Percentiles rank a stretch among this genome's conserved stretches.
Evolutionary conservation across 768 basidiomycete genomes (phyloP).

Genomic region (Cubamyces lactineus): DNA sequence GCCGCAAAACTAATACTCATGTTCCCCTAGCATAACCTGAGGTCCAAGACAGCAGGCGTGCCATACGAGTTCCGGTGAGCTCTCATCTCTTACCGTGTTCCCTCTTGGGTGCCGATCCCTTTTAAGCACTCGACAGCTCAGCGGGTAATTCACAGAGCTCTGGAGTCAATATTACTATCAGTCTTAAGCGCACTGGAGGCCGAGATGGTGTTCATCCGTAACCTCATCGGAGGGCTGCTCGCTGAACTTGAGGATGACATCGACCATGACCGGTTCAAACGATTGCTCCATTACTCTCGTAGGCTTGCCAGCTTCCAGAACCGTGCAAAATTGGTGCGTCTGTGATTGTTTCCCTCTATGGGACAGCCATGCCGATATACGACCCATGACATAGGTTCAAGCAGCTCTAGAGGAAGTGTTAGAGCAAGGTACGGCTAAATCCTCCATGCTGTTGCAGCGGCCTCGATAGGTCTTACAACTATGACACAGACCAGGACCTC

Average conservation of each 20-base stretch:
- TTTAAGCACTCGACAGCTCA: conserved; percentile 27
- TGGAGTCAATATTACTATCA: conserved; percentile 91
- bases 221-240: conserved; percentile 85
- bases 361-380: too few species aligned
- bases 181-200: conserved; percentile 93
- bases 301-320: conserved; percentile 89
- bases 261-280: conserved; percentile 91
- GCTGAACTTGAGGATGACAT: conserved; percentile 96
- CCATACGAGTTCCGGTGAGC: conserved; percentile 89
- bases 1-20: conserved; percentile 14
- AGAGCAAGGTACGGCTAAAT: conserved; percentile 65
- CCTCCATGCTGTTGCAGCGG: not conserved
- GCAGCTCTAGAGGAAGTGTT: conserved; percentile 91
- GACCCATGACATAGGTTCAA: conserved; percentile 60
- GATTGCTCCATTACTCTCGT: conserved; percentile 89
- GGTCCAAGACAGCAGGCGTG: conserved; percentile 63
- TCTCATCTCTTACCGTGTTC: conserved; percentile 21
- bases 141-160: conserved; percentile 58
- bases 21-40: conserved; percentile 73
- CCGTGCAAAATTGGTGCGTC: conserved; percentile 76
- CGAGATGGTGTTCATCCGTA: conserved; percentile 93
- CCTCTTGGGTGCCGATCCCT: not conserved
- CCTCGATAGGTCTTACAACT: not conserved
- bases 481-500: conserved; percentile 80
- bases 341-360: not conserved